Evolutionary conservation across 2,329 filamentous ascomycete species (phyloP), one percentile per base, ranked within the genome.

Genomic region (Colletotrichum somersetense): DNA sequence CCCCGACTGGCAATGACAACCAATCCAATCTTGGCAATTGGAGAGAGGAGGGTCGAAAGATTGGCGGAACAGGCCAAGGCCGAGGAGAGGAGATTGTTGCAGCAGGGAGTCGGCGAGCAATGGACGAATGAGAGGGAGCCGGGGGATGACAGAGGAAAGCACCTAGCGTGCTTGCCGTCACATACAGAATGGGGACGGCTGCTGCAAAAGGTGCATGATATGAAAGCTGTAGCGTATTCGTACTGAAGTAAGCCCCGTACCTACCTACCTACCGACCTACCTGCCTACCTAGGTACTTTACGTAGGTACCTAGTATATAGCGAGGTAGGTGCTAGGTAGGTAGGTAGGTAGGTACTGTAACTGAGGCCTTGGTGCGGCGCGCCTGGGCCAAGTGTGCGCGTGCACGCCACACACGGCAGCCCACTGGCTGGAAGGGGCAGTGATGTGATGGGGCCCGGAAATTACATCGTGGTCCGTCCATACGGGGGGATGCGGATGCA

Each of bases 351-450:
- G 4, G 14, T 42, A 48, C 46, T n/a, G 46, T 20, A 46, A 50
- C 55, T 38, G 52, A 53, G 30, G 44, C 16, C 33, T 52, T 42
- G 6, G 61, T 57, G 42, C 59, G 53, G 65, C 66, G 52, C 71
- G 70, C 74, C 67, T 75, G 64, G 74, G 52, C 73, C 67, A 76
- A 75, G 73, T 67, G 73, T 63, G 76, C 75, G 75, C 75, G 75
- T 75, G 40, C 69, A 61, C 66, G 57, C 71, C 71, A 73, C 46
- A 40, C 42, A 71, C 52, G 69, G 65, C 61, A 66, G 48, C 20
- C 44, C 61, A 62, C 58, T 69, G 72, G 65, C 69, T 74, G 72
- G 50, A 74, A 68, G 61, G 48, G 64, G 72, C 33, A 66, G 64
- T 63, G 70, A 73, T 74, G 66, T 59, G 70, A 72, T 52, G 44